Evolutionary conservation across 2,329 filamentous ascomycete genomes (phyloP).

Genomic region (Amauroascus verrucosus): DNA sequence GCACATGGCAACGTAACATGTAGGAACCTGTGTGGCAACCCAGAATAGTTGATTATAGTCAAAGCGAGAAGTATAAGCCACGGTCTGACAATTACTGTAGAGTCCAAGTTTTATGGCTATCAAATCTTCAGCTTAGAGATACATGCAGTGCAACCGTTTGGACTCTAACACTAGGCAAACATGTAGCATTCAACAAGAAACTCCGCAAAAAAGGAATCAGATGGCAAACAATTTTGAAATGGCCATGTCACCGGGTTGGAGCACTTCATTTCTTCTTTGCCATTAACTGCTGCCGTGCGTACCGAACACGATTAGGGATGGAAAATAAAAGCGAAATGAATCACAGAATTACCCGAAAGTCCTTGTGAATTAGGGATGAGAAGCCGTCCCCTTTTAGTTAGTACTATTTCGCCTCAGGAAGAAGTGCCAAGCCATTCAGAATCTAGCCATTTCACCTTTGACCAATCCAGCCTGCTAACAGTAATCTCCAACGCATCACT

Average conservation of each 20-base stretch:
- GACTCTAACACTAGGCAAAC: not conserved
- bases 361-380: not conserved
- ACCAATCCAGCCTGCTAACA: not conserved
- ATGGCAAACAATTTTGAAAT: not conserved
- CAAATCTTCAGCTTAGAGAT: not conserved
- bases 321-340: not conserved
- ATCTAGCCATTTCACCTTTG: conserved; percentile 6
- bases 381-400: not conserved
- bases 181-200: not conserved
- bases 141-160: not conserved
- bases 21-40: not conserved
- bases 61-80: not conserved
- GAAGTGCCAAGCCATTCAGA: conserved; percentile 1
- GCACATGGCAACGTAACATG: not conserved
- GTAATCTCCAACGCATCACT: not conserved
- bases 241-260: not conserved
- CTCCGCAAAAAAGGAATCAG: not conserved
- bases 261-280: no score
- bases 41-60: not conserved
- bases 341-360: not conserved
- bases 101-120: no score
- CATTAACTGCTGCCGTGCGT: no score
- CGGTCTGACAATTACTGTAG: not conserved
- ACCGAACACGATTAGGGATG: not conserved
- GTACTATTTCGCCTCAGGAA: not conserved